These are phyloP conservation scores for Santalum album DNA, from an alignment of 164 flowering plant species.

Conservation along the genomic window DNA sequence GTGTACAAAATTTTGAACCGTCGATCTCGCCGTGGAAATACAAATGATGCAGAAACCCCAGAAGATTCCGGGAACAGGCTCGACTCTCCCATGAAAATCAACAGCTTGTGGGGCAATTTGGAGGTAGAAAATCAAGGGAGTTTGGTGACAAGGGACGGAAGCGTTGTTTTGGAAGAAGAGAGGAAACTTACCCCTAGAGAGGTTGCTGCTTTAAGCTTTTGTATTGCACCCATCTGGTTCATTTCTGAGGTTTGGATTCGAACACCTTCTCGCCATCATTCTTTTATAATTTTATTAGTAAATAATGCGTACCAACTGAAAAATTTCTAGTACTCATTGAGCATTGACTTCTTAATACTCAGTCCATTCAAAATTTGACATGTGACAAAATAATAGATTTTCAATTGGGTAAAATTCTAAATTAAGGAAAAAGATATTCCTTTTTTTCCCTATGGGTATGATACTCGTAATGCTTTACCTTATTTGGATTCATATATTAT, in stretches of 20 bases:
- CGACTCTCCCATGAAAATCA: neutral
- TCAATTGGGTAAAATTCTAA: no score
- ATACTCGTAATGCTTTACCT: no score
- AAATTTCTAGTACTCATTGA: no score
- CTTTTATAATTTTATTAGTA: no score
- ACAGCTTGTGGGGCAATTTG: neutral
- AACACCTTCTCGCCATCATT: no score
- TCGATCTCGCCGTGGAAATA: neutral
- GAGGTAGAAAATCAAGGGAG: neutral
- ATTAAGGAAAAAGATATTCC: no score
- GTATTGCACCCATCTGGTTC: slow-evolving; percentile 1
- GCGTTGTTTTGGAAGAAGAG: neutral
- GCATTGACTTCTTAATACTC: no score
- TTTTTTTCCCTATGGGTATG: no score
- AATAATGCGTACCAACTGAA: no score
- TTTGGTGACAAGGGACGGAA: neutral
- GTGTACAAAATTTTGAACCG: neutral
- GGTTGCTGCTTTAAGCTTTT: neutral
- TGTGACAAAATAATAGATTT: no score
- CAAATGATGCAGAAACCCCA: neutral
- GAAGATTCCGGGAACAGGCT: neutral
- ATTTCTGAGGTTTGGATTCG: neutral
- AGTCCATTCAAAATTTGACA: no score
- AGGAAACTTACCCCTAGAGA: neutral
- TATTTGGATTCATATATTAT: no score